These are phyloP conservation scores for Extremus antarcticus DNA, from an alignment of 495 filamentous ascomycete genomes.

Conservation along the genomic window DNA sequence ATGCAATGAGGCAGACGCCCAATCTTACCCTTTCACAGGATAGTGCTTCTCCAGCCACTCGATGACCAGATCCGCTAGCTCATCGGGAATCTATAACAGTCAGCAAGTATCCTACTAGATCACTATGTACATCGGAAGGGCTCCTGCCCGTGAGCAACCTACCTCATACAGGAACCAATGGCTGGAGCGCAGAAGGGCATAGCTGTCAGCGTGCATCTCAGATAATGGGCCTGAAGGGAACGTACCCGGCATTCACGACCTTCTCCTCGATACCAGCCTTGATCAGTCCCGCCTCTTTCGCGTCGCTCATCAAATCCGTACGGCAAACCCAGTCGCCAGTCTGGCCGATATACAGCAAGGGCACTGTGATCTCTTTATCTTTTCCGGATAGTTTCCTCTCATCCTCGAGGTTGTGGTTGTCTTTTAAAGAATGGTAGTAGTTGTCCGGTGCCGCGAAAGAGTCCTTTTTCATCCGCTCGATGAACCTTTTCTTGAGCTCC, in stretches of 20 bases:
- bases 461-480: conserved; percentile 9
- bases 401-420: conserved; percentile 9
- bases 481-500: conserved; percentile 4
- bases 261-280: conserved; percentile 5
- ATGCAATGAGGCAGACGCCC: too few species aligned
- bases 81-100: conserved; percentile 14
- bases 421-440: conserved; percentile 10
- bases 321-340: conserved; percentile 13
- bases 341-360: conserved; percentile 15
- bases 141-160: too few species aligned
- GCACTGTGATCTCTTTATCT: conserved; percentile 5
- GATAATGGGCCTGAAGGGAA: too few species aligned
- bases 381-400: conserved; percentile 3
- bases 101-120: too few species aligned
- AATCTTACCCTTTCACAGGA: conserved; percentile 19
- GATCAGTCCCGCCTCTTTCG: conserved; percentile 6
- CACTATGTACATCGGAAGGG: too few species aligned
- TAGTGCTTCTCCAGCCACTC: conserved; percentile 3
- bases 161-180: conserved; percentile 17
- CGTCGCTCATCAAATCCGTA: conserved; percentile 5
- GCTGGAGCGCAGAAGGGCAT: too few species aligned
- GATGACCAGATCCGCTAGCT: conserved; percentile 7
- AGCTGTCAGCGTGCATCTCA: too few species aligned
- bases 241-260: conserved; percentile 10
- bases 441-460: conserved; percentile 12